These are phyloP conservation scores for Aspergillus fischeri DNA, from an alignment of 2,329 filamentous ascomycete genomes.

Conservation along the genomic window DNA sequence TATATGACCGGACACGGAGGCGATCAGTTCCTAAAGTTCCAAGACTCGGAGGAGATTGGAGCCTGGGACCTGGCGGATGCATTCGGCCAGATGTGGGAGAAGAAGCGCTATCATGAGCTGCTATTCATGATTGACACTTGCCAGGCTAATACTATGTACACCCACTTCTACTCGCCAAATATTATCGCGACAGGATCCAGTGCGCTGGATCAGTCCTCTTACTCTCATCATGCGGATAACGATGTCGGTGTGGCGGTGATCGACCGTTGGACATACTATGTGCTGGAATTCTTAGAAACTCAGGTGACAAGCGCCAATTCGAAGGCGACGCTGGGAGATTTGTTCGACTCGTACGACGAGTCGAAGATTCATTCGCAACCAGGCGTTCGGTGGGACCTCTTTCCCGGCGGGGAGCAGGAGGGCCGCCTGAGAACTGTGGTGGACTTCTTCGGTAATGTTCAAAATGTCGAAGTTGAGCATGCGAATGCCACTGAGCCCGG, in stretches of 20 bases:
- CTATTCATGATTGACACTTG: conserved; percentile 99
- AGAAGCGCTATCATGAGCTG: conserved; percentile 97
- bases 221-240: conserved; percentile 96
- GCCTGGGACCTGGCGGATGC: conserved; percentile 94
- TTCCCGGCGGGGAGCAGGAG: conserved; percentile 72
- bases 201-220: conserved; percentile 91
- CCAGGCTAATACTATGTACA: conserved; percentile 99
- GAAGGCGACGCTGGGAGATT: conserved; percentile 84
- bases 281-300: conserved; percentile 90
- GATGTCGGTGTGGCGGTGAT: conserved; percentile 98
- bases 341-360: conserved; percentile 95
- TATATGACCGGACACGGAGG: conserved; percentile 99
- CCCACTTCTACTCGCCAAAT: conserved; percentile 94
- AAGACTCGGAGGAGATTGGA: conserved; percentile 95
- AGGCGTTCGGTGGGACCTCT: conserved; percentile 92
- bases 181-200: conserved; percentile 97
- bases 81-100: conserved; percentile 99
- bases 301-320: conserved; percentile 80
- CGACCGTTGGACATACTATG: conserved; percentile 98
- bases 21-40: conserved; percentile 97
- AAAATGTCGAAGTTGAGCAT: conserved; percentile 86
- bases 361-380: conserved; percentile 91
- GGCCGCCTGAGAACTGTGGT: conserved; percentile 80
- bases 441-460: conserved; percentile 97
- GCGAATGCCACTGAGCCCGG: conserved; percentile 50